These are phyloP conservation scores for Geotrichum fermentans DNA, from an alignment of 1,139 yeast genomes.

Conservation along the genomic window DNA sequence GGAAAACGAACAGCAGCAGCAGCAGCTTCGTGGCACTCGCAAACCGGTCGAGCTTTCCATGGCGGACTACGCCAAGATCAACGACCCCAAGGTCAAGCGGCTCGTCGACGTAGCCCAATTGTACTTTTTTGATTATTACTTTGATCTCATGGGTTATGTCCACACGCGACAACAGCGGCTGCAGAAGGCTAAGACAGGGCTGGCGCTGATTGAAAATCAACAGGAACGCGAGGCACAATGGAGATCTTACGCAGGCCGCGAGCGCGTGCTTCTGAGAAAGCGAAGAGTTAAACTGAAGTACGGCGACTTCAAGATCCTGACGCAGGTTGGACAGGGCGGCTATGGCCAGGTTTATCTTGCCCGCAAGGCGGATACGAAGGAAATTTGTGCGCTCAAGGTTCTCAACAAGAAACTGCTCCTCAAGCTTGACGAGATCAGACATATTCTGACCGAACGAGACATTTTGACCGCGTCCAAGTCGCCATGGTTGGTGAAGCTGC, in stretches of 20 bases:
- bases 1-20: conserved; percentile 8
- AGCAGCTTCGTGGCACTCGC: background rate
- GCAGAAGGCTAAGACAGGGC: conserved; percentile 56
- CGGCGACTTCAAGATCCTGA: conserved; percentile 90
- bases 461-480: conserved; percentile 90
- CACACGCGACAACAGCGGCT: conserved; percentile 80
- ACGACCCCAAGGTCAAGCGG: conserved; percentile 73
- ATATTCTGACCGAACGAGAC: conserved; percentile 92
- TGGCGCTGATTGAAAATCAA: conserved; percentile 45
- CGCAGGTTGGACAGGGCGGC: conserved; percentile 99
- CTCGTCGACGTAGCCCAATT: conserved; percentile 75
- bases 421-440: conserved; percentile 91
- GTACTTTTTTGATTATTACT: conserved; percentile 86
- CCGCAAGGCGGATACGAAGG: conserved; percentile 87
- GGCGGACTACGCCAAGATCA: conserved; percentile 48
- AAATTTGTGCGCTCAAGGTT: conserved; percentile 90
- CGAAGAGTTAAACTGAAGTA: conserved; percentile 88
- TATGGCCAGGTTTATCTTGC: conserved; percentile 95
- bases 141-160: conserved; percentile 92
- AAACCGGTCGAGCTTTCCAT: conserved; percentile 6
- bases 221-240: conserved; percentile 64
- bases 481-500: conserved; percentile 90
- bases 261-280: conserved; percentile 77
- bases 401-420: conserved; percentile 80
- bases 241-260: conserved; percentile 78